Conservation (phyloP, 129 eudicot genomes). For the Flaveria linearis region DNA sequence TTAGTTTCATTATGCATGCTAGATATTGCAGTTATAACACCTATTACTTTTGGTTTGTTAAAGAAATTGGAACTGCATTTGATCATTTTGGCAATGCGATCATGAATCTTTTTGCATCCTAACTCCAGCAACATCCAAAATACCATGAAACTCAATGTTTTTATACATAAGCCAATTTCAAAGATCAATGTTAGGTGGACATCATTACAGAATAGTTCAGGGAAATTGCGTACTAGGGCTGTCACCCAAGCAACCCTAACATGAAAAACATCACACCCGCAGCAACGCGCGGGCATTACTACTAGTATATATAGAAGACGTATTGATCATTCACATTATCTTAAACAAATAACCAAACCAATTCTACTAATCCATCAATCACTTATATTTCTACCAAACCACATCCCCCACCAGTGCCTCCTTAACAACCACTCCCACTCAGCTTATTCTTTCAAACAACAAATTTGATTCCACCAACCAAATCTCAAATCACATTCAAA, state of each 20-base stretch:
- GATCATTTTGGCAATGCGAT: conserved; percentile 82
- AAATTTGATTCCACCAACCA: conserved; percentile 4
- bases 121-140: neutral
- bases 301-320: neutral
- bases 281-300: too few species aligned
- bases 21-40: conserved; percentile 13
- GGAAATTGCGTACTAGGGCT: too few species aligned
- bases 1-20: conserved; percentile 17
- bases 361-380: neutral
- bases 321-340: neutral
- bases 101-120: neutral
- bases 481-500: neutral
- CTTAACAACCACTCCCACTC: conserved; percentile 14
- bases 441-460: neutral
- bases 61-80: conserved; percentile 24
- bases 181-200: too few species aligned
- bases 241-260: too few species aligned
- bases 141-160: too few species aligned
- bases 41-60: neutral
- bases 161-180: too few species aligned
- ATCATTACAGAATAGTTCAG: too few species aligned
- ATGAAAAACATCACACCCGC: too few species aligned
- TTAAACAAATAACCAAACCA: neutral
- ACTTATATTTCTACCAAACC: neutral
- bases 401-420: neutral